Evolutionary conservation across 2,329 filamentous ascomycete genomes (phyloP).

Genomic region (Calonectria hongkongensis): DNA sequence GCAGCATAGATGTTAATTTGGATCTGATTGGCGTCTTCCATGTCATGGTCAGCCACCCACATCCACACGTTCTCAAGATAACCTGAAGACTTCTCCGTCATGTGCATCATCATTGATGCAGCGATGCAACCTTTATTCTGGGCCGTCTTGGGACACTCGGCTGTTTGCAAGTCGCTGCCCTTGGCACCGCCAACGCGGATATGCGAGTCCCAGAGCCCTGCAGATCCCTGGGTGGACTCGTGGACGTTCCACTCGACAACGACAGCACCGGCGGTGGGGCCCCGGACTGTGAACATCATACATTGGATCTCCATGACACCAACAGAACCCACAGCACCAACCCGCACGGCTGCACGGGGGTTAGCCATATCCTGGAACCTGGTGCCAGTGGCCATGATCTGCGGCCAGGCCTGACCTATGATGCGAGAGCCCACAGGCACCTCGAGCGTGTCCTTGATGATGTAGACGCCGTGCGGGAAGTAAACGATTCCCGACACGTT

Average conservation of each 20-base stretch:
- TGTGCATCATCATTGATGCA: constrained; percentile 72
- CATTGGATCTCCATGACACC: not conserved
- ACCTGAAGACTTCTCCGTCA: constrained; percentile 68
- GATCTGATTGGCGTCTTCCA: constrained; percentile 44
- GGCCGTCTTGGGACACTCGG: not conserved
- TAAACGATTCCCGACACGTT: constrained; percentile 62
- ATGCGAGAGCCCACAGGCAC: constrained; percentile 62
- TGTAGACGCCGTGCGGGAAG: constrained; percentile 65
- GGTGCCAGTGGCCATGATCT: not conserved
- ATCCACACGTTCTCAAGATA: constrained; percentile 75
- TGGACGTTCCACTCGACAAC: not conserved
- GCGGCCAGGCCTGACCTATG: not conserved
- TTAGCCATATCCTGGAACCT: not conserved
- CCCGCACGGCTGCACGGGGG: not conserved
- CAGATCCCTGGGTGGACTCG: not conserved
- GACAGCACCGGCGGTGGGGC: not conserved
- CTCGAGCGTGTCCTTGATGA: constrained; percentile 65
- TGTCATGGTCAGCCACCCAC: constrained; percentile 82
- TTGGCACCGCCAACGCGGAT: constrained; percentile 4
- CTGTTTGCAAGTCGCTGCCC: not conserved
- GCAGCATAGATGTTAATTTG: not conserved
- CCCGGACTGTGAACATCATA: not conserved
- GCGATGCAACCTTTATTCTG: constrained; percentile 73
- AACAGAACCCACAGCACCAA: not conserved
- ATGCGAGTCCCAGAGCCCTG: not conserved